Evolutionary conservation across 164 flowering plant species (phyloP).

Genomic region (Stephania japonica): DNA sequence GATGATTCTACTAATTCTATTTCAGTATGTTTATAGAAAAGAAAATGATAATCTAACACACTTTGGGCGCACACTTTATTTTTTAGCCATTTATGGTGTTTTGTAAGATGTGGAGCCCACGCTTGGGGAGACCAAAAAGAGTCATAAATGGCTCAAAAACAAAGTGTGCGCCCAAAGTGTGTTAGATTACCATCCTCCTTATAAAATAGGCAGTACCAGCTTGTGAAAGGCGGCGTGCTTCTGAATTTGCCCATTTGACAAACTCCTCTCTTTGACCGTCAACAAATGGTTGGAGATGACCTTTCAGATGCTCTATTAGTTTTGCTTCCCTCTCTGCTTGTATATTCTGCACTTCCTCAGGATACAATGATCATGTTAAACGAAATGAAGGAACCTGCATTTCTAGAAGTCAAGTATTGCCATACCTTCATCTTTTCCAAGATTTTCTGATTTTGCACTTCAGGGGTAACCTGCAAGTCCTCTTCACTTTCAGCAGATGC

Average conservation of each 20-base stretch:
- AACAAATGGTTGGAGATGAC: slow-evolving; percentile 66
- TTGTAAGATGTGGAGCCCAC: no score
- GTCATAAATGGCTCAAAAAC: no score
- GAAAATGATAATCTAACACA: no score
- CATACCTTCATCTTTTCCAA: slow-evolving; percentile 64
- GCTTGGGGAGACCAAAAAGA: no score
- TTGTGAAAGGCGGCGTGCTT: slow-evolving; percentile 64
- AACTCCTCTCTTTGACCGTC: slow-evolving; percentile 64
- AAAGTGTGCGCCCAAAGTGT: no score
- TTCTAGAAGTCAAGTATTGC: background rate
- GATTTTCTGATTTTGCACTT: slow-evolving; percentile 37
- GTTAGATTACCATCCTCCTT: no score
- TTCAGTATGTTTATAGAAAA: background rate
- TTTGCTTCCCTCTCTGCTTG: slow-evolving; percentile 74
- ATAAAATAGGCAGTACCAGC: slow-evolving; percentile 72
- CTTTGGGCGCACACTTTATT: no score
- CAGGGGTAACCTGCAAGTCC: slow-evolving; percentile 31
- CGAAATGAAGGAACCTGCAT: background rate
- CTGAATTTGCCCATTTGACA: slow-evolving; percentile 62
- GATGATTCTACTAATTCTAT: background rate
- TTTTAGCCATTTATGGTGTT: no score
- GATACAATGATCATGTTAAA: background rate
- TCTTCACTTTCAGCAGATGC: slow-evolving; percentile 55
- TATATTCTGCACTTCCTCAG: slow-evolving; percentile 35
- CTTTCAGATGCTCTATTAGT: slow-evolving; percentile 50